Evolutionary conservation across 305 asterid species (phyloP).

Genomic region (Stenogyne calaminthoides): DNA sequence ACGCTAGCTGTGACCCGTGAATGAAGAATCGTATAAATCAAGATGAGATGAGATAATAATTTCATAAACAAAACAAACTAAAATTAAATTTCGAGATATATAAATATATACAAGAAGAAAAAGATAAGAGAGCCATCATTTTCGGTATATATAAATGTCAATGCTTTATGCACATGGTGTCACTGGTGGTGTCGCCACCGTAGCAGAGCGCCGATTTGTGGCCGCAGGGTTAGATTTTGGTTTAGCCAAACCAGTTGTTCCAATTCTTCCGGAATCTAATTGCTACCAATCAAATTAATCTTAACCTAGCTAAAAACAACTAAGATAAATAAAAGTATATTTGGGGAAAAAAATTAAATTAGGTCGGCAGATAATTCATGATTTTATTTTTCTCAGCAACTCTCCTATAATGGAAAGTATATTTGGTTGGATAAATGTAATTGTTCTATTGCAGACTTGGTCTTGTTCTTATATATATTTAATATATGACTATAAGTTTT

Average conservation of each 20-base stretch:
- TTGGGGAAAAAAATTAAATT: no score
- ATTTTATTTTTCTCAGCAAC: no score
- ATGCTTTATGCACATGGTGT: not conserved
- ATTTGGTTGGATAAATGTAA: no score
- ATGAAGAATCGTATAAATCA: not conserved
- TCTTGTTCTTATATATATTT: no score
- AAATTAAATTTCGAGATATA: not conserved
- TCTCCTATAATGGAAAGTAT: no score
- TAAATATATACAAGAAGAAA: not conserved
- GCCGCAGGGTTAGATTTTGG: not conserved
- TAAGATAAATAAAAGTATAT: no score
- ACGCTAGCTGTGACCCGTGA: not conserved
- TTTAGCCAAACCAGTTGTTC: not conserved
- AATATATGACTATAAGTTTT: no score
- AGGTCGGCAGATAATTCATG: no score
- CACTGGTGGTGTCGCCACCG: constrained; percentile 25
- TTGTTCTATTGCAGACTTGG: no score
- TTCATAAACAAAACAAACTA: not conserved
- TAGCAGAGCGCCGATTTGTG: not conserved
- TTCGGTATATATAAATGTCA: not conserved
- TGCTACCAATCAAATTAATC: not conserved
- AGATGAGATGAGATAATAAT: not conserved
- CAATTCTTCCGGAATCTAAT: not conserved
- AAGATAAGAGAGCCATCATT: not conserved
- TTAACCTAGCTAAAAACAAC: not conserved